Conservation (phyloP, 805 yeast species). For the Yarrowia sp. region DNA sequence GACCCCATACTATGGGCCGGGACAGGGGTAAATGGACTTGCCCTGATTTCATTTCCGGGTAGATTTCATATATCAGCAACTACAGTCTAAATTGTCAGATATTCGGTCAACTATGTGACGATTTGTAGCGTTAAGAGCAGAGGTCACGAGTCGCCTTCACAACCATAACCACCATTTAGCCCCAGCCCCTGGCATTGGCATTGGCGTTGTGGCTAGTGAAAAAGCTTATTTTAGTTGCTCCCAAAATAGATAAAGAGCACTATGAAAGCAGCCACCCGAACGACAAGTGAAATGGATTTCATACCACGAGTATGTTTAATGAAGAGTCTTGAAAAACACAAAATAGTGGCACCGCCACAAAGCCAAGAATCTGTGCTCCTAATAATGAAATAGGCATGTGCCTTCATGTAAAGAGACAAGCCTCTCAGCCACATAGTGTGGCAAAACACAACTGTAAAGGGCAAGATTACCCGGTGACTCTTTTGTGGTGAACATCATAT, state of each 20-base stretch:
- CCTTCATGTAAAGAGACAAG: neutral
- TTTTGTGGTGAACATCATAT: neutral
- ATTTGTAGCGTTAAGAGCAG: too few relatives aligned
- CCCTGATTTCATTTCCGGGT: neutral
- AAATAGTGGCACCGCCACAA: neutral
- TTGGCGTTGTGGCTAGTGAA: slow-evolving; percentile 20
- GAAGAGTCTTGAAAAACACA: neutral
- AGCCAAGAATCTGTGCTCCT: neutral
- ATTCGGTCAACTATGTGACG: too few relatives aligned
- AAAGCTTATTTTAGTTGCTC: neutral
- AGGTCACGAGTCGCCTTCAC: too few relatives aligned
- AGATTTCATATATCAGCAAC: too few relatives aligned
- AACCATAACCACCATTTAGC: neutral
- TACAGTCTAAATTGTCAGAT: too few relatives aligned
- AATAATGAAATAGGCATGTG: neutral
- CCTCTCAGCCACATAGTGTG: slow-evolving; percentile 9
- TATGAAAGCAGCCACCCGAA: neutral
- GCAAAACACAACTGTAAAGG: neutral
- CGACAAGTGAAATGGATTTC: neutral
- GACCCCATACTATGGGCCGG: neutral
- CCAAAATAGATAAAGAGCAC: neutral
- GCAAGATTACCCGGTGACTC: neutral
- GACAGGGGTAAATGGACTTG: slow-evolving; percentile 3
- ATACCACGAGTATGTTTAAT: neutral
- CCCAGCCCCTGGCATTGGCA: slow-evolving; percentile 22